These are phyloP conservation scores for Fraxinus americana DNA, from an alignment of 257 asterid genomes.

Conservation along the genomic window DNA sequence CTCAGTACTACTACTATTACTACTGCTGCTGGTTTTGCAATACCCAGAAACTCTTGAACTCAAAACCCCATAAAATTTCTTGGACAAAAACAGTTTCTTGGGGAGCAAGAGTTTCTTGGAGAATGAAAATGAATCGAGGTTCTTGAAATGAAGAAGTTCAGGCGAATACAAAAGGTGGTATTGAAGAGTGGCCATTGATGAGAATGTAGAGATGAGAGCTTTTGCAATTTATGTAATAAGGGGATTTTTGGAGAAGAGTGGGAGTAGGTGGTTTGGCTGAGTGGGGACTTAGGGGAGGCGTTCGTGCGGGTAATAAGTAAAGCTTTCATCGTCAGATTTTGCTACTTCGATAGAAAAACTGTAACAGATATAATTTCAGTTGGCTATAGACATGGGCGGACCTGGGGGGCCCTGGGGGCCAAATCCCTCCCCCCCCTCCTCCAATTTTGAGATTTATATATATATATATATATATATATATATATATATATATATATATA, in stretches of 20 bases:
- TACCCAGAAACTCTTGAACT: constrained; percentile 31
- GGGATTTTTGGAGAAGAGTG: neutral
- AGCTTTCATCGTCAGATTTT: too few relatives aligned
- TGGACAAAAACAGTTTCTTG: constrained; percentile 32
- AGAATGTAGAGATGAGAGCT: neutral
- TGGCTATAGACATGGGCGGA: too few relatives aligned
- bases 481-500: too few relatives aligned
- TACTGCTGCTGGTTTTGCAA: constrained; percentile 30
- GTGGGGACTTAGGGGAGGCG: constrained; percentile 13
- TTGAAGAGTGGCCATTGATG: constrained; percentile 63
- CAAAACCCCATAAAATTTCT: constrained; percentile 40
- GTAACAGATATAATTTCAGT: too few relatives aligned
- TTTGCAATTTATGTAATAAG: neutral
- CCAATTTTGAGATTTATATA: too few relatives aligned
- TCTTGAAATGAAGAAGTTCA: constrained; percentile 47
- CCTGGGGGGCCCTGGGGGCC: too few relatives aligned
- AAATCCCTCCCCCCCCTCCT: too few relatives aligned
- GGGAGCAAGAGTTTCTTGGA: constrained; percentile 40
- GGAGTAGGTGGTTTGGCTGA: neutral
- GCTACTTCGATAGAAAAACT: too few relatives aligned
- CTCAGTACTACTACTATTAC: constrained; percentile 30
- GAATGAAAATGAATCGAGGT: constrained; percentile 46
- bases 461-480: too few relatives aligned
- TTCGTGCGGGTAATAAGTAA: too few relatives aligned
- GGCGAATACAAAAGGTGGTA: constrained; percentile 41